Percentiles rank a stretch among this genome's conserved stretches.
phyloP scores from a whole-genome alignment of 371 early-diverging fungal genomes.

The Coemansia sp. region DNA sequence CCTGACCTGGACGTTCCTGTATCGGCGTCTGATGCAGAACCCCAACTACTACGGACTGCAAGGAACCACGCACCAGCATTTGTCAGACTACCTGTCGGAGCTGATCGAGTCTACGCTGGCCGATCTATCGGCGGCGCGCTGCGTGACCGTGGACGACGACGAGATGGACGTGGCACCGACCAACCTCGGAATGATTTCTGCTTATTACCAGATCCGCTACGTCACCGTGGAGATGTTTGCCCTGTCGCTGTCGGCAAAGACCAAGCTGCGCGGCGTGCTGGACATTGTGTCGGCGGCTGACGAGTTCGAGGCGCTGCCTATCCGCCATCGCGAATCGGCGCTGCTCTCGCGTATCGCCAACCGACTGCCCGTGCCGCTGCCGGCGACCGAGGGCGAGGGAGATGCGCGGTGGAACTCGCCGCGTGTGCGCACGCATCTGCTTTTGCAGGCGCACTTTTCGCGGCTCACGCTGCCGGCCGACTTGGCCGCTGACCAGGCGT shows the following conservation, averaged over 20 bases:
- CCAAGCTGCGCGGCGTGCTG: conserved; percentile 86
- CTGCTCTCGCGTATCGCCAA: conserved; percentile 78
- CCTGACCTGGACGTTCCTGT: conserved; percentile 96
- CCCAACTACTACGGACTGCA: conserved; percentile 95
- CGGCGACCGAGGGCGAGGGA: conserved; percentile 4
- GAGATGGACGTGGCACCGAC: conserved; percentile 63
- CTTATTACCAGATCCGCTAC: conserved; percentile 94
- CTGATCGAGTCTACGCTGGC: conserved; percentile 88
- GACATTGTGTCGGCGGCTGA: conserved; percentile 91
- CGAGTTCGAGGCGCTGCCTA: conserved; percentile 88
- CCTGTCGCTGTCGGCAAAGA: conserved; percentile 78
- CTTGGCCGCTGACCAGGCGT: conserved; percentile 82
- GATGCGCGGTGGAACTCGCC: conserved; percentile 65
- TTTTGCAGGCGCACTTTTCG: conserved; percentile 94
- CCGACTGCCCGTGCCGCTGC: conserved; percentile 65
- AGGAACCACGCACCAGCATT: conserved; percentile 81
- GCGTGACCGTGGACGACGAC: conserved; percentile 81
- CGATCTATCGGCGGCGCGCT: conserved; percentile 83
- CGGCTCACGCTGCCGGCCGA: conserved; percentile 88
- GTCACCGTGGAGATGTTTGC: conserved; percentile 92
- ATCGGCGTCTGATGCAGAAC: conserved; percentile 91
- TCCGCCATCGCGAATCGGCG: conserved; percentile 89
- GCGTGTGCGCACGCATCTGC: conserved; percentile 84
- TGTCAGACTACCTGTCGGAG: conserved; percentile 92
- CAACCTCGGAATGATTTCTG: conserved; percentile 96